Evolutionary conservation across 495 filamentous ascomycete species (phyloP), one percentile per base, ranked within the genome.

Genomic region (Aspergillus ellipticus): DNA sequence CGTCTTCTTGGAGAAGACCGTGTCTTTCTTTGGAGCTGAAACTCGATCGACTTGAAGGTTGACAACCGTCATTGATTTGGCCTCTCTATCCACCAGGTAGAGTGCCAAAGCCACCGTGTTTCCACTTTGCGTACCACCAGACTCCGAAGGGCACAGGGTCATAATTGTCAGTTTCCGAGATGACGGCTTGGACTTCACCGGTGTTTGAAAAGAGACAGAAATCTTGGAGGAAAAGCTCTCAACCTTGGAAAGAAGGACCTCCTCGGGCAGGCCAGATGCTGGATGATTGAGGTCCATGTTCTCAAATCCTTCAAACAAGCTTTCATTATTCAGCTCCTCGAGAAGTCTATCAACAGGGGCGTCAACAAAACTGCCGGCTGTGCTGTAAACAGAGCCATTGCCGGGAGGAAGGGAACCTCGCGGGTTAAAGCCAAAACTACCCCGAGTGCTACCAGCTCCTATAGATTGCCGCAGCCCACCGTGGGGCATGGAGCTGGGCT

Each of bases 401-500:
- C 66, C 74, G 0, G 74, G 66, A 49, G 78, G 74, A 13, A 77
- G 55, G 9, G 74, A 76, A 26, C 56, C 64, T 56, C 73, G 67
- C 39, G 68, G 66, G 19, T 79, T 79, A 57, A 74, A 78, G 20
- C 78, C 79, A 58, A 82, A 78, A 64, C 86, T 90, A 35, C 74
- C 72, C 21, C 87, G 83, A 20, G 76, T 76, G 50, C 82, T 82
- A 33, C 85, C 82, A 53, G 81, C 83, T 57, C 89, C 88, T 42
- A 93, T 82, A 26, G 94, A 97, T 41, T 92, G 84, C 33, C 82
- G 85, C 59, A 80, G 76, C 56, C 77, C 74, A n/a, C 80, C 80
- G 64, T 78, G 74, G 33, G 71, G 68, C 42, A 70, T 54, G 19
- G 69, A 68, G 26, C 62, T 77, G 17, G 74, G 80, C 68, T 73